These are phyloP conservation scores for Colletotrichum eleusines DNA, from an alignment of 2,329 filamentous ascomycete species.

Conservation along the genomic window DNA sequence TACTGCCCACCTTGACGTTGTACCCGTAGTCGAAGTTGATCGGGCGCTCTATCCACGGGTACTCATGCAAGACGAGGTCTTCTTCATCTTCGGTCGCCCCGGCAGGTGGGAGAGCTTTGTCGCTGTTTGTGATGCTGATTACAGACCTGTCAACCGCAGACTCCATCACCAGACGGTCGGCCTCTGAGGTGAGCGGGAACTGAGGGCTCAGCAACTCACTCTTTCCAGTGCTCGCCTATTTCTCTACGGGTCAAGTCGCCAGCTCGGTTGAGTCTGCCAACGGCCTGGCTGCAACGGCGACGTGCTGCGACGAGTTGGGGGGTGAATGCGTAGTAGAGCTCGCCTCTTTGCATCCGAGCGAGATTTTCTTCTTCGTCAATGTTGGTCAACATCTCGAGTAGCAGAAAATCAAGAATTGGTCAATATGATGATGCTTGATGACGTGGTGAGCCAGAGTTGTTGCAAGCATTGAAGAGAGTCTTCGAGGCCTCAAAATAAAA, in stretches of 20 bases:
- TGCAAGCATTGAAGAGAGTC: neutral
- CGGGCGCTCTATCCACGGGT: slow-evolving; percentile 77
- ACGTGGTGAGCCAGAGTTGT: neutral
- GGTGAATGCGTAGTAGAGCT: neutral
- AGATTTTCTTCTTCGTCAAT: neutral
- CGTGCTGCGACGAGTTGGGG: neutral
- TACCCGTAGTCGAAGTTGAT: slow-evolving; percentile 82
- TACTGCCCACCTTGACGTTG: slow-evolving; percentile 69
- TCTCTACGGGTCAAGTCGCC: neutral
- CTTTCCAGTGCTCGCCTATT: neutral
- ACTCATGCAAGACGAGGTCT: slow-evolving; percentile 69
- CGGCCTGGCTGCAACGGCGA: neutral
- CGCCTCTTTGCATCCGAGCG: neutral
- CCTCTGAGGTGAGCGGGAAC: neutral
- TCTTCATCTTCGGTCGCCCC: slow-evolving; percentile 71
- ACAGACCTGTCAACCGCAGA: neutral
- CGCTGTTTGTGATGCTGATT: slow-evolving; percentile 71
- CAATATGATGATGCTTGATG: neutral
- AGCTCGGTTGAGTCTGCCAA: neutral
- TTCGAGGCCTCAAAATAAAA: neutral
- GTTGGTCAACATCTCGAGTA: neutral
- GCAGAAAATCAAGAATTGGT: too few species aligned
- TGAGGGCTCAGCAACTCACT: neutral
- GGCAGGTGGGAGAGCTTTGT: slow-evolving; percentile 70
- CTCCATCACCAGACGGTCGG: neutral